Percentiles rank a stretch among this genome's conserved stretches.
Evolutionary conservation across 345 rosid genomes (phyloP).

Genomic region (Laguncularia racemosa): DNA sequence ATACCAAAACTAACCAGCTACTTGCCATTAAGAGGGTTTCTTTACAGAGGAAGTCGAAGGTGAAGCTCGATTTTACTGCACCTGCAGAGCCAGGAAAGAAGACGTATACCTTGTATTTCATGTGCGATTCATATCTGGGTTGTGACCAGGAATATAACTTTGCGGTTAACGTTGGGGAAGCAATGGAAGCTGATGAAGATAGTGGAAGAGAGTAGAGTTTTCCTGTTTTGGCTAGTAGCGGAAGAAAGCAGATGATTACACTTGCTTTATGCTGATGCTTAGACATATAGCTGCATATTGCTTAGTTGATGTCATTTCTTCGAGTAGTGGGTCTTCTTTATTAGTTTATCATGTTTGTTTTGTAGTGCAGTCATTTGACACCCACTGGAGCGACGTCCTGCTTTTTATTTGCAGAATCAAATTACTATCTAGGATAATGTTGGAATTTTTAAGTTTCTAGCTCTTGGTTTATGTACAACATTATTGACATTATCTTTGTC

Average conservation of each 20-base stretch:
- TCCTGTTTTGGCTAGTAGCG: not conserved
- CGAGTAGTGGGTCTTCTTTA: too few relatives aligned
- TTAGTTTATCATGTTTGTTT: too few relatives aligned
- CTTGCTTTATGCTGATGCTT: not conserved
- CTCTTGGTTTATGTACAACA: too few relatives aligned
- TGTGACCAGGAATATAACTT: slow-evolving; percentile 84
- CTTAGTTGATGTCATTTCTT: too few relatives aligned
- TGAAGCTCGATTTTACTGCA: slow-evolving; percentile 70
- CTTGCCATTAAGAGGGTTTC: slow-evolving; percentile 88
- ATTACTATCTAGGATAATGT: too few relatives aligned
- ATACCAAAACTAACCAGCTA: slow-evolving; percentile 66
- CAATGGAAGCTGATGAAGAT: slow-evolving; percentile 26
- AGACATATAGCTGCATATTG: too few relatives aligned
- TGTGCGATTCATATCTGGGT: slow-evolving; percentile 86
- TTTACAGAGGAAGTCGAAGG: slow-evolving; percentile 65
- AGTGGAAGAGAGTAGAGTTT: not conserved
- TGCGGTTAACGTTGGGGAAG: slow-evolving; percentile 44
- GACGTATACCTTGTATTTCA: slow-evolving; percentile 59
- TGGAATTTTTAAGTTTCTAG: too few relatives aligned
- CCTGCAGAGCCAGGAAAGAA: slow-evolving; percentile 63
- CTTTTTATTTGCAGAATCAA: too few relatives aligned
- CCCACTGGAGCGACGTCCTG: too few relatives aligned
- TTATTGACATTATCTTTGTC: too few relatives aligned
- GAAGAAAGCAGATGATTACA: not conserved
- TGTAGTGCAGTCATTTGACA: too few relatives aligned